A percentile compares a stretch with the other conserved stretches of the same genome.
Evolutionary conservation across 768 basidiomycete genomes (phyloP).

Genomic region (Tylopilus sp.): DNA sequence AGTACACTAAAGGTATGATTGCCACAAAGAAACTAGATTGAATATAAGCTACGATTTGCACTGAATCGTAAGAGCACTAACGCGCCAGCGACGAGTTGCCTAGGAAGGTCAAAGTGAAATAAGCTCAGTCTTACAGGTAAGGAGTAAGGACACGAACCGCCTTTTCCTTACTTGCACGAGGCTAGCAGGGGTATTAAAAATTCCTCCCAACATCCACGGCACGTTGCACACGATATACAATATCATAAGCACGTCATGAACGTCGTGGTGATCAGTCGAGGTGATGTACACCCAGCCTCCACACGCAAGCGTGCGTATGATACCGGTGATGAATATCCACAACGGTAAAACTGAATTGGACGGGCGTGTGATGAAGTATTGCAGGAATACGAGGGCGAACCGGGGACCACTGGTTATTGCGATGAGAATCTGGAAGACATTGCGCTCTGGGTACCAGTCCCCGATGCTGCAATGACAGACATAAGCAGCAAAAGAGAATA

Average conservation of each 20-base stretch:
- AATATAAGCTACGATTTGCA: constrained; percentile 2
- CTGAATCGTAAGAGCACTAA: constrained; percentile 16
- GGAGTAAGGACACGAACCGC: constrained; percentile 42
- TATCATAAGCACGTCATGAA: constrained; percentile 88
- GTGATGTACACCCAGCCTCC: constrained; percentile 95
- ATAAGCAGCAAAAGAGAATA: constrained; percentile 1
- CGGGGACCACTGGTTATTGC: constrained; percentile 85
- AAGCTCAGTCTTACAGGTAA: not conserved
- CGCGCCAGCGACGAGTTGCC: constrained; percentile 52
- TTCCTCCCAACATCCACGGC: constrained; percentile 85
- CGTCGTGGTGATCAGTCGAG: constrained; percentile 76
- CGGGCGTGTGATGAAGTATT: constrained; percentile 56
- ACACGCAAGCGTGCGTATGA: constrained; percentile 74
- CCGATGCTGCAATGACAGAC: constrained; percentile 59
- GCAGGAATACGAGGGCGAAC: constrained; percentile 59
- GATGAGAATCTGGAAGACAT: constrained; percentile 83
- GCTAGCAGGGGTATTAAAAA: constrained; percentile 47
- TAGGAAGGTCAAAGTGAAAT: constrained; percentile 23
- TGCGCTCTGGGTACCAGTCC: constrained; percentile 87
- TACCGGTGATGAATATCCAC: constrained; percentile 56
- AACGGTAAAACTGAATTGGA: constrained; percentile 41
- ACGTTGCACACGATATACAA: constrained; percentile 78
- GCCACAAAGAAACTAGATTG: constrained; percentile 61
- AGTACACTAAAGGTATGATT: constrained; percentile 74
- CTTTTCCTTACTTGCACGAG: constrained; percentile 41